Evolutionary conservation across 108 stramenopile species (phyloP).

Genomic region (Cyclotella choctawhatcheeana): DNA sequence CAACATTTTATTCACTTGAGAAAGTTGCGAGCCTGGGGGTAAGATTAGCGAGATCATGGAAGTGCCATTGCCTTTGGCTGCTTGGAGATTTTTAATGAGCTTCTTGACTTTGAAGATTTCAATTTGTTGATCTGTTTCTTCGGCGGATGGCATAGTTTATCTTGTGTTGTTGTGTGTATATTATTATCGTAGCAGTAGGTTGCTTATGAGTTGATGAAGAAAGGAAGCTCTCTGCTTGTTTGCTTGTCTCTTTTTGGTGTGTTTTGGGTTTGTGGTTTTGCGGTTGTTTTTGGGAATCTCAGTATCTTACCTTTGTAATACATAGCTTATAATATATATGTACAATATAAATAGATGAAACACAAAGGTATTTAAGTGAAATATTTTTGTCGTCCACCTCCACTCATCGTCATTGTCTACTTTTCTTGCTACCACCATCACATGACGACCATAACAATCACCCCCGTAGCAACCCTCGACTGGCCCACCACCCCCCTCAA

Average conservation of each 20-base stretch:
- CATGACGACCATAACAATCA: slow-evolving; percentile 25
- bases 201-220: no score
- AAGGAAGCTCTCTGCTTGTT: no score
- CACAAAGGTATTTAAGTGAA: no score
- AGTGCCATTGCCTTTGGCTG: slow-evolving; percentile 96
- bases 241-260: no score
- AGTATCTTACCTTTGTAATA: no score
- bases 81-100: slow-evolving; percentile 96
- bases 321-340: no score
- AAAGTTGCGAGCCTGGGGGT: slow-evolving; percentile 96
- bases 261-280: no score
- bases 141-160: slow-evolving; percentile 32
- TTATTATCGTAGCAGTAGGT: neutral
- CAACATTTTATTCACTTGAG: slow-evolving; percentile 97
- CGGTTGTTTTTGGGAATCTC: no score
- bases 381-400: no score
- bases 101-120: slow-evolving; percentile 99
- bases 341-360: no score
- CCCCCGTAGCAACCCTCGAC: slow-evolving; percentile 41
- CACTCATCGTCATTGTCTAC: neutral
- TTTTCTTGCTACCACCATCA: neutral
- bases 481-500: slow-evolving; percentile 37
- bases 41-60: slow-evolving; percentile 99
- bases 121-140: slow-evolving; percentile 75
- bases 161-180: neutral